These are phyloP conservation scores for Apophysomyces variabilis DNA, from an alignment of 371 early-diverging fungal species.

Conservation along the genomic window DNA sequence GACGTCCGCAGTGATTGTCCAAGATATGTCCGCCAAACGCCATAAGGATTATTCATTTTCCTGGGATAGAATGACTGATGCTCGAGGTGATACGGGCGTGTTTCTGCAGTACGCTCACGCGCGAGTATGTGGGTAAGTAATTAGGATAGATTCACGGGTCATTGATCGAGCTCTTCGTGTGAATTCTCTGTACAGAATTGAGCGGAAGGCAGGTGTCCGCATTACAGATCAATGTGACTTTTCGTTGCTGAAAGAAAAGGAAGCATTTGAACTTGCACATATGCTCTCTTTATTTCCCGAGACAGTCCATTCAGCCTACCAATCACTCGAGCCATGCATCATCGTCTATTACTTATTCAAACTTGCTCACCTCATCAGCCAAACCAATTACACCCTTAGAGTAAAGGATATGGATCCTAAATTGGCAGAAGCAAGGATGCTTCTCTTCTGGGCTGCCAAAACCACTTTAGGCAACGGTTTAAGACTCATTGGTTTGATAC, in stretches of 20 bases:
- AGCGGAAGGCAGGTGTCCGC: constrained; percentile 28
- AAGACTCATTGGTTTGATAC: constrained; percentile 71
- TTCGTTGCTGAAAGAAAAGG: constrained; percentile 68
- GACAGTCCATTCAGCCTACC: constrained; percentile 58
- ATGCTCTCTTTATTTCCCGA: constrained; percentile 88
- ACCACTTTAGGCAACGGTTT: constrained; percentile 81
- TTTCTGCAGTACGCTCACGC: constrained; percentile 97
- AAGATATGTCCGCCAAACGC: constrained; percentile 94
- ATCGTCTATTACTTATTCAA: constrained; percentile 89
- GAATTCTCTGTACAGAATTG: constrained; percentile 29
- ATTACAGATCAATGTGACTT: constrained; percentile 36
- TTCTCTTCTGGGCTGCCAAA: constrained; percentile 75
- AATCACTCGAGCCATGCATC: constrained; percentile 86
- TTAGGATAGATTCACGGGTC: too few species aligned
- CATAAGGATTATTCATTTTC: constrained; percentile 95
- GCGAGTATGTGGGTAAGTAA: constrained; percentile 74
- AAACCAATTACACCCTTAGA: constrained; percentile 71
- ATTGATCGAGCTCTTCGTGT: too few species aligned
- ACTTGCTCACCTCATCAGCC: constrained; percentile 80
- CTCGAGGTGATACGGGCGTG: constrained; percentile 97
- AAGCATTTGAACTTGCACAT: constrained; percentile 72
- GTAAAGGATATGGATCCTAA: constrained; percentile 74
- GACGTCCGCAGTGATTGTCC: constrained; percentile 89
- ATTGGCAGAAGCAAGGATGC: constrained; percentile 79
- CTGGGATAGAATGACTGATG: constrained; percentile 92